A percentile compares a stretch with the other conserved stretches of the same genome.
These are phyloP conservation scores for Aspergillus candidus DNA, from an alignment of 2,329 filamentous ascomycete genomes.

Conservation along the genomic window DNA sequence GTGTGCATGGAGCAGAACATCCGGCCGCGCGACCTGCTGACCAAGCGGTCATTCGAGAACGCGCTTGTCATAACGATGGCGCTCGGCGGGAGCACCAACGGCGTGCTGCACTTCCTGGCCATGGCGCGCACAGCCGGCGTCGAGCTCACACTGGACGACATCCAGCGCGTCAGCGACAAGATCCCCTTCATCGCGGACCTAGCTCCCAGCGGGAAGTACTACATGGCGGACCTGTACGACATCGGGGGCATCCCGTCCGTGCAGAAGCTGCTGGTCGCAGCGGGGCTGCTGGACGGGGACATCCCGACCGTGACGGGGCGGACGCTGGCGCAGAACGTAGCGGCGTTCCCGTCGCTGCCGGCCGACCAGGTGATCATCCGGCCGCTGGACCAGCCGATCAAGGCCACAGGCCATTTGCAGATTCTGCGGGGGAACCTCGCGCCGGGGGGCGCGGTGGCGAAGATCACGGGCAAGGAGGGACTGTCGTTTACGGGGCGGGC, in stretches of 20 bases:
- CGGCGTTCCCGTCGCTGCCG: constrained; percentile 67
- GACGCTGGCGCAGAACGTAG: constrained; percentile 75
- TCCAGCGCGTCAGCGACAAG: constrained; percentile 73
- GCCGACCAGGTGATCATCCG: constrained; percentile 79
- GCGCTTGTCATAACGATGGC: constrained; percentile 87
- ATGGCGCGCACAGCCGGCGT: constrained; percentile 84
- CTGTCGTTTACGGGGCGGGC: constrained; percentile 73
- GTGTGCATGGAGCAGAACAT: constrained; percentile 78
- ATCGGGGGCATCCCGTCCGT: constrained; percentile 81
- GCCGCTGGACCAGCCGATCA: constrained; percentile 75
- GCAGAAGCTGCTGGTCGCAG: constrained; percentile 75
- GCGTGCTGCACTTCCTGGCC: constrained; percentile 79
- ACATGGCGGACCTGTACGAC: constrained; percentile 82
- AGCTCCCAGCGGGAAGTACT: constrained; percentile 74
- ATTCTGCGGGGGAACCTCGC: constrained; percentile 83
- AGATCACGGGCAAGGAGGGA: constrained; percentile 95
- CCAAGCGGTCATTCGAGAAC: constrained; percentile 76
- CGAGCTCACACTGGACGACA: constrained; percentile 69
- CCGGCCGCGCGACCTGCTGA: constrained; percentile 71
- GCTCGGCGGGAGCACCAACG: constrained; percentile 84
- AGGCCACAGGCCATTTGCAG: constrained; percentile 77
- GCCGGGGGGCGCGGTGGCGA: constrained; percentile 83
- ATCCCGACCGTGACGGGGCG: constrained; percentile 79
- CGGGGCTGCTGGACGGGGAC: constrained; percentile 66
- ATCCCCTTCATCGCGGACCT: constrained; percentile 83